A percentile compares a stretch with the other conserved stretches of the same genome.
phyloP scores from a whole-genome alignment of 23 red algal genomes.

The Chondrus crispus region DNA sequence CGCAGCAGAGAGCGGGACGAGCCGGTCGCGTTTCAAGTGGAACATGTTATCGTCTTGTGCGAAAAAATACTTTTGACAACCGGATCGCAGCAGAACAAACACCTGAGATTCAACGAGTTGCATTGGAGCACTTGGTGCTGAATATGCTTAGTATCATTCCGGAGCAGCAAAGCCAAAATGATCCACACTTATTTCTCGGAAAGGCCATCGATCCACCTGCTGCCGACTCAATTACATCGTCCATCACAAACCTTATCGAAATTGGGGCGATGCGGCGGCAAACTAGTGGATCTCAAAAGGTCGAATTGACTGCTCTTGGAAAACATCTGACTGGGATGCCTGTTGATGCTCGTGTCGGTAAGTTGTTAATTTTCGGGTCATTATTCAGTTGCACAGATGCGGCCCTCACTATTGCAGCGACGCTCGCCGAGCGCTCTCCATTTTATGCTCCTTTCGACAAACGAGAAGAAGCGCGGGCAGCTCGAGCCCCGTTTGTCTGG shows the following conservation, averaged over 20 bases:
- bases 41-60: constrained; percentile 69
- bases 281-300: background rate
- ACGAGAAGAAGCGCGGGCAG: constrained; percentile 32
- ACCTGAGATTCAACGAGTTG: constrained; percentile 72
- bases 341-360: constrained; percentile 80
- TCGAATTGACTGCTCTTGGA: constrained; percentile 68
- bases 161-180: background rate
- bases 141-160: constrained; percentile 60
- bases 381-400: constrained; percentile 76
- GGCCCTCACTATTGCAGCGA: constrained; percentile 65
- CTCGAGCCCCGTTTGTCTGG: constrained; percentile 44
- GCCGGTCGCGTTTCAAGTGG: constrained; percentile 87
- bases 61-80: constrained; percentile 63
- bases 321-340: constrained; percentile 71
- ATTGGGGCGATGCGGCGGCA: constrained; percentile 57
- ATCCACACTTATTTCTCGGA: constrained; percentile 49
- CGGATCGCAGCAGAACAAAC: constrained; percentile 26
- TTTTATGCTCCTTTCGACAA: constrained; percentile 69
- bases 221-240: constrained; percentile 22
- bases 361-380: constrained; percentile 75
- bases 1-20: constrained; percentile 88
- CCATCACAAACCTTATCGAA: constrained; percentile 41
- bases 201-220: constrained; percentile 71
- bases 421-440: constrained; percentile 61
- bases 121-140: constrained; percentile 72